phyloP scores from a whole-genome alignment of 306 rosid species.

The Pachyrhizus erosus region DNA sequence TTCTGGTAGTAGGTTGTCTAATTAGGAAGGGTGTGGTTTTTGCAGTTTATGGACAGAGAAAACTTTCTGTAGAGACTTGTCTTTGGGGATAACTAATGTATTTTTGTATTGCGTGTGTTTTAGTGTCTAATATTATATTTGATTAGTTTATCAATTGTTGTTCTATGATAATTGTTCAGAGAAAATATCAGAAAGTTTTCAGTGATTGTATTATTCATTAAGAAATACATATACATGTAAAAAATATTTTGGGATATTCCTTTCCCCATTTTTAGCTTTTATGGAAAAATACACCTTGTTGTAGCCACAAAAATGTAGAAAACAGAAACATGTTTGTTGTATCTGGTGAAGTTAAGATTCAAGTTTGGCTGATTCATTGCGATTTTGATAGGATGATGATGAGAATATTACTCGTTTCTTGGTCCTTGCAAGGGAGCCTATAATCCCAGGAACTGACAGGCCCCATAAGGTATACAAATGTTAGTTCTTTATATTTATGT shows the following conservation, averaged over 20 bases:
- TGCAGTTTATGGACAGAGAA: no score
- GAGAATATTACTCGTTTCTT: conserved; percentile 82
- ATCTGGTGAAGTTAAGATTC: conserved; percentile 12
- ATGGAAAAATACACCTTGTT: conserved; percentile 2
- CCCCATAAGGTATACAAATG: conserved; percentile 63
- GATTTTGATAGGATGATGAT: conserved; percentile 66
- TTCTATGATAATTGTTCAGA: neutral
- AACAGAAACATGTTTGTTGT: conserved; percentile 4
- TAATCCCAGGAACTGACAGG: conserved; percentile 70
- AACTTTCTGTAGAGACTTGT: no score
- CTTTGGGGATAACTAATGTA: no score
- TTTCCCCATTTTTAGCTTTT: conserved; percentile 2
- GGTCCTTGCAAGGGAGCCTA: conserved; percentile 87
- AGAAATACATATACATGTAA: neutral
- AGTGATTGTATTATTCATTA: neutral
- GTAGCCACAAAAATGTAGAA: conserved; percentile 17
- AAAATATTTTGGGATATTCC: neutral
- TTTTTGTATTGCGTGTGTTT: no score
- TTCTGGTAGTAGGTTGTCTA: no score
- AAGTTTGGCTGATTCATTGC: conserved; percentile 42
- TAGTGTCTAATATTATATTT: no score
- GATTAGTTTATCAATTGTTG: neutral
- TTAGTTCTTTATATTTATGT: conserved; percentile 5
- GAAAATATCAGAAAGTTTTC: neutral
- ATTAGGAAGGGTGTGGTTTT: no score